phyloP scores from a whole-genome alignment of 73 alveolate species.

The Tetrahymena malaccensis region DNA sequence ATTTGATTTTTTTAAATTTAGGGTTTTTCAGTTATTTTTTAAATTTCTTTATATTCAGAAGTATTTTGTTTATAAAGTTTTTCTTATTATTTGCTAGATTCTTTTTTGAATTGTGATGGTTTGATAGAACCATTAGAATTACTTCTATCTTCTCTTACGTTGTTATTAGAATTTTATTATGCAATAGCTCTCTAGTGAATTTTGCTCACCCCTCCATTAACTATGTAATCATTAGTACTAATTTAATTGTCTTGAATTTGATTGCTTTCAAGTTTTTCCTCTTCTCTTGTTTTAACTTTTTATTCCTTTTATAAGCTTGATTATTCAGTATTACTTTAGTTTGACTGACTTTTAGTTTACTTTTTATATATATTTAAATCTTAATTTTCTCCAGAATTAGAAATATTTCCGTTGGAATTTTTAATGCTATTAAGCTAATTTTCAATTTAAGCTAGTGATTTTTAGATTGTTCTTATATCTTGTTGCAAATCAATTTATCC shows the following conservation, averaged over 20 bases:
- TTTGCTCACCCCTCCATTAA: background rate
- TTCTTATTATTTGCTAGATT: background rate
- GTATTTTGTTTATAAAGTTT: background rate
- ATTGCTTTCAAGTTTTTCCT: background rate
- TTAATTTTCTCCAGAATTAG: background rate
- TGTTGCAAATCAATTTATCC: background rate
- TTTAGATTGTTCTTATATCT: background rate
- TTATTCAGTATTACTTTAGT: background rate
- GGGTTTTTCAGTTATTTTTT: background rate
- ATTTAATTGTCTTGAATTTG: background rate
- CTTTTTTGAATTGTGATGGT: background rate
- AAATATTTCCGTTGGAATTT: background rate
- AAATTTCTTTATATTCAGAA: background rate
- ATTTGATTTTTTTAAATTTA: background rate
- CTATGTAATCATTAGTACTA: background rate
- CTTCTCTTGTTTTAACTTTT: background rate
- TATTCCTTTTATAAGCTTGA: background rate
- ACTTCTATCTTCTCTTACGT: background rate
- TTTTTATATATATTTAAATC: background rate
- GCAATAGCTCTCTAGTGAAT: background rate
- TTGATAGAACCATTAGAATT: background rate
- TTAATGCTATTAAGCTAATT: background rate
- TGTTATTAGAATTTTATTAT: background rate
- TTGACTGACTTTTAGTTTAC: background rate
- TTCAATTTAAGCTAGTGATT: background rate